Conservation (phyloP, 768 basidiomycete species). For the Amanita molliuscula region DNA sequence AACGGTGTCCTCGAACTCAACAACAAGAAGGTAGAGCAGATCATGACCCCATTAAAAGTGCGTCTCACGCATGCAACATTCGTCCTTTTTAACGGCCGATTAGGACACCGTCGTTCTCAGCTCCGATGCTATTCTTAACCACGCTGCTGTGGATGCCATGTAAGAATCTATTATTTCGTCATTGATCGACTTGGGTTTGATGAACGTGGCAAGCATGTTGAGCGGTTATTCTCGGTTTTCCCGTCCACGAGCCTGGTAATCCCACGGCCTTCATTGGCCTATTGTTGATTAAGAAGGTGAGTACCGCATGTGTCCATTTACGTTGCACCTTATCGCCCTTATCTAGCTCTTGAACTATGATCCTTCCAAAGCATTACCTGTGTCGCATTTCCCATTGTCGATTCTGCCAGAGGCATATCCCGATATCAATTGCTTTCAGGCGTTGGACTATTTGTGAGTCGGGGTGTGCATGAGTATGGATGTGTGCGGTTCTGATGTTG, state of each 20-base stretch:
- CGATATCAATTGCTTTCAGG: slow-evolving; percentile 89
- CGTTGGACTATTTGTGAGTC: slow-evolving; percentile 80
- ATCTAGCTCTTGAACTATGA: slow-evolving; percentile 79
- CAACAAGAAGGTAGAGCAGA: slow-evolving; percentile 61
- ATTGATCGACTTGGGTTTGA: not conserved
- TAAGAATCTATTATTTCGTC: slow-evolving; percentile 17
- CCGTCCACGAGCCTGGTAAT: slow-evolving; percentile 67
- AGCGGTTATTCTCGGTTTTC: slow-evolving; percentile 93
- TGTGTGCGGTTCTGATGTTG: not conserved
- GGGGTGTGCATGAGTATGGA: too few relatives aligned
- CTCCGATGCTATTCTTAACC: slow-evolving; percentile 70
- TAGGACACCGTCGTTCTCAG: slow-evolving; percentile 80
- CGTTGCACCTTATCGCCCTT: not conserved
- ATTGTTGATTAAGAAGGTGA: slow-evolving; percentile 73
- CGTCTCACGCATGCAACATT: slow-evolving; percentile 15
- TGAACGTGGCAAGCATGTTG: slow-evolving; percentile 30
- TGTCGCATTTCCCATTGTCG: slow-evolving; percentile 66
- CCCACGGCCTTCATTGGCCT: slow-evolving; percentile 69
- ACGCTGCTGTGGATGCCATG: slow-evolving; percentile 69
- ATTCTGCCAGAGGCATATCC: slow-evolving; percentile 87
- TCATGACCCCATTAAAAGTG: slow-evolving; percentile 78
- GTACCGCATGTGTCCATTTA: not conserved
- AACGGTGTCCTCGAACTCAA: slow-evolving; percentile 75
- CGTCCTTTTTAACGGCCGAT: not conserved
- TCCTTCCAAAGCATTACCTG: slow-evolving; percentile 64